These are phyloP conservation scores for Volvariella volvacea DNA, from an alignment of 1,284 basidiomycete genomes.

Conservation along the genomic window DNA sequence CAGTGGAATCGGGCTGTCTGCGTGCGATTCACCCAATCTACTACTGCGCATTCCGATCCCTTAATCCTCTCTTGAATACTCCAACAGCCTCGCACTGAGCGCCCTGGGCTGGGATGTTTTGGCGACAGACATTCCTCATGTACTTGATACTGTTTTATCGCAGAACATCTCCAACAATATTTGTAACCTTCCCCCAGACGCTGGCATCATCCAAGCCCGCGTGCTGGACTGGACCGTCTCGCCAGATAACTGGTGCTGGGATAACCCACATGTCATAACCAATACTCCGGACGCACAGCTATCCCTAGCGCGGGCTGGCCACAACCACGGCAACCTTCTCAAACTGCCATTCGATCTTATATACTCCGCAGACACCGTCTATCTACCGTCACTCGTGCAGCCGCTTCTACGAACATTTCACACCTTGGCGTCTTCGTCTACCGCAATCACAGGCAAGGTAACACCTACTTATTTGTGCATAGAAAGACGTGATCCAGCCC, in stretches of 20 bases:
- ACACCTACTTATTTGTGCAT: constrained; percentile 65
- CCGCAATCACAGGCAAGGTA: constrained; percentile 15
- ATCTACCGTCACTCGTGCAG: constrained; percentile 53
- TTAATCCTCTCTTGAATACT: constrained; percentile 11
- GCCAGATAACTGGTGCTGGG: constrained; percentile 51
- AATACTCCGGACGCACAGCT: constrained; percentile 8
- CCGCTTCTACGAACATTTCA: constrained; percentile 71
- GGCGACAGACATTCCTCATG: constrained; percentile 71
- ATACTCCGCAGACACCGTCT: constrained; percentile 82
- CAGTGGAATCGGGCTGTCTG: constrained; percentile 74
- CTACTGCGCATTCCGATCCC: not conserved
- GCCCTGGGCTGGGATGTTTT: constrained; percentile 71
- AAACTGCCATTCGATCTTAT: constrained; percentile 71
- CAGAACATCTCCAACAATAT: constrained; percentile 58
- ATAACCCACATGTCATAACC: constrained; percentile 32
- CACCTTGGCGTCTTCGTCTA: constrained; percentile 33
- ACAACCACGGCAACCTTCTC: constrained; percentile 18
- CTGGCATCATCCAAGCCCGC: constrained; percentile 41
- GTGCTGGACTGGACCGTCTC: constrained; percentile 61
- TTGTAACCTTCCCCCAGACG: constrained; percentile 24
- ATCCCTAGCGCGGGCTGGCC: constrained; percentile 9
- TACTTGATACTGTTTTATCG: constrained; percentile 61
- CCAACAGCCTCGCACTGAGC: constrained; percentile 62
- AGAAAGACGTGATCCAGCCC: constrained; percentile 67
- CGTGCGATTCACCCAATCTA: constrained; percentile 40